phyloP scores from a whole-genome alignment of 2,329 filamentous ascomycete species.

The Aaosphaeria arxii region DNA sequence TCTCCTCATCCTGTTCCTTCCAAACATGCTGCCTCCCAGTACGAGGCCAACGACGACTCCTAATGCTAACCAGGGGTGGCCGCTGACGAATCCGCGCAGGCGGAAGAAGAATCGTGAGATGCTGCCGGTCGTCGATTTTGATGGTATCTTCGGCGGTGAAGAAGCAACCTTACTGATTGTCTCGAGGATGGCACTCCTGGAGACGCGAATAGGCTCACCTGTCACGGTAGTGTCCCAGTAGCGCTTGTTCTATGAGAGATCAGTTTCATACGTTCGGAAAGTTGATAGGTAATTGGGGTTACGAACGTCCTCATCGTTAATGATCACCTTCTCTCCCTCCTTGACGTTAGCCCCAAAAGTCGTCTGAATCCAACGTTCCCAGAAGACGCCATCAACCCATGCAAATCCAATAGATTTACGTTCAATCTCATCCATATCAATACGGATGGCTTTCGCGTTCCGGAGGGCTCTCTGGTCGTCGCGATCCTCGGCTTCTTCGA shows the following conservation, averaged over 20 bases:
- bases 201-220: slow-evolving; percentile 85
- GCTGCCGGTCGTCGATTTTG: slow-evolving; percentile 73
- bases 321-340: slow-evolving; percentile 87
- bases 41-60: slow-evolving; percentile 58
- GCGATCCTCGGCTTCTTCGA: slow-evolving; percentile 93
- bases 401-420: slow-evolving; percentile 91
- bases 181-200: slow-evolving; percentile 85
- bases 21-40: slow-evolving; percentile 45
- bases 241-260: slow-evolving; percentile 65
- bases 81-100: slow-evolving; percentile 38
- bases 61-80: slow-evolving; percentile 47
- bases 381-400: slow-evolving; percentile 96
- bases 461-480: slow-evolving; percentile 84
- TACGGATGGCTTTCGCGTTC: slow-evolving; percentile 83
- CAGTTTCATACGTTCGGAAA: slow-evolving; percentile 2
- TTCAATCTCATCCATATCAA: slow-evolving; percentile 84
- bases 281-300: not conserved
- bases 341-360: slow-evolving; percentile 87
- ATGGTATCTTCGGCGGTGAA: slow-evolving; percentile 66
- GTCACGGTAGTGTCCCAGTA: slow-evolving; percentile 94
- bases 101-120: slow-evolving; percentile 66
- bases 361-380: slow-evolving; percentile 94
- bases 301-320: slow-evolving; percentile 95
- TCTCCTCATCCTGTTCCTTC: slow-evolving; percentile 29
- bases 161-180: slow-evolving; percentile 71